Conservation (phyloP, 2,329 filamentous ascomycete species). For the Claviceps sorghi region DNA sequence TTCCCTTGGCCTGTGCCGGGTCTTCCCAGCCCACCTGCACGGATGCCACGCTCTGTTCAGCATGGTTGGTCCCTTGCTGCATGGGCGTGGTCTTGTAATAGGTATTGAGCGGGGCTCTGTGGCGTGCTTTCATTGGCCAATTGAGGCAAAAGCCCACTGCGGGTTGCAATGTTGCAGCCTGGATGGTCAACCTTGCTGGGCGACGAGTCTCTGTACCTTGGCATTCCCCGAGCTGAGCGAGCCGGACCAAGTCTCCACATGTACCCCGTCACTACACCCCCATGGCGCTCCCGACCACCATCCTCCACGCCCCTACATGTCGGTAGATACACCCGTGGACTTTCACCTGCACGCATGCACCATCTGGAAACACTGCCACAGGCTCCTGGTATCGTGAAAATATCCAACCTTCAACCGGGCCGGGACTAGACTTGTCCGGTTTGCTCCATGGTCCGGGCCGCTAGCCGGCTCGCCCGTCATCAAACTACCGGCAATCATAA, state of each 20-base stretch:
- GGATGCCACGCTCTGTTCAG: not conserved
- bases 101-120: not conserved
- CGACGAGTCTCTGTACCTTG: not conserved
- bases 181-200: not conserved
- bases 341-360: not conserved
- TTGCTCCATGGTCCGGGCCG: not conserved
- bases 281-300: too few relatives aligned
- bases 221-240: too few relatives aligned
- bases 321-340: too few relatives aligned
- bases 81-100: not conserved
- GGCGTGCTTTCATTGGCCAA: slow-evolving; percentile 3
- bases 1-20: not conserved
- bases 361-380: not conserved
- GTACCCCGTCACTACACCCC: too few relatives aligned
- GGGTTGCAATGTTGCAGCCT: not conserved
- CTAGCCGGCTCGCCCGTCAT: not conserved
- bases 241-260: too few relatives aligned
- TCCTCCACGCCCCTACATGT: too few relatives aligned
- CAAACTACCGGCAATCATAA: not conserved
- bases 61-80: slow-evolving; percentile 2
- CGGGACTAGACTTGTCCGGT: not conserved
- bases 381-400: not conserved
- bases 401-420: not conserved
- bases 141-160: not conserved
- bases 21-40: not conserved